Evolutionary conservation across 768 basidiomycete species (phyloP), one percentile per base, ranked within the genome.

Genomic region (Naganishia onofrii): DNA sequence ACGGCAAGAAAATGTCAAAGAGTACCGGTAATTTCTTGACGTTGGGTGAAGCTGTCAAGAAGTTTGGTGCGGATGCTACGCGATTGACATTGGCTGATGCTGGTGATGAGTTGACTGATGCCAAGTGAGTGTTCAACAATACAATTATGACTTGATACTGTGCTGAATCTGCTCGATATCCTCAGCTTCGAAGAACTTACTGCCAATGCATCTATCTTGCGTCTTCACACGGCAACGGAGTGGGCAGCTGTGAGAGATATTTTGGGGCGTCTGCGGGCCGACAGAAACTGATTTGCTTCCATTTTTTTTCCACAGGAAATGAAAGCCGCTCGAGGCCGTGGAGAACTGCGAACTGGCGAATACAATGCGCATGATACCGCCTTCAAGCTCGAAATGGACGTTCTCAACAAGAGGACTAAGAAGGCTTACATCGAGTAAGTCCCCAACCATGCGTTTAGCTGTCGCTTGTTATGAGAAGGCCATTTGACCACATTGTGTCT

Each of bases 1-100:
- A 99, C 81, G 94, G 95, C 23, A 90, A 93, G 85, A 99, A 98
- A 85, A 99, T 99, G 96, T 89, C 88, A 48, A 99, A 98, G 86
- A 91, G 90, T 80, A 93, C 90, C 54, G 96, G 96, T 13, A 99
- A 99, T 82, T 91, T 89, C 68, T 83, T 98, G 84, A 99, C 95
- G 0, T 83, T 98, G 80, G 83, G 87, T 67, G 90, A 99, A 77
- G 87, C 90, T 0, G 87, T 95, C 70, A 85, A 88, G 81, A 98
- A 98, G 85, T 98, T 95, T 77, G 96, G 96, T 70, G 93, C 96
- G 42, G 96, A 98, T 79, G 92, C 94, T 36, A 94, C 90, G 76
- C 85, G 96, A 67, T 82, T 99, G 83, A 86, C 88, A 23, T 85
- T 99, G 81, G 96, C 96, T 29, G 95, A 98, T 83, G 93, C 93